Percentiles rank a stretch among this genome's conserved stretches.
Evolutionary conservation across 2,329 filamentous ascomycete genomes (phyloP).

Genomic region (Talaromyces sp.): DNA sequence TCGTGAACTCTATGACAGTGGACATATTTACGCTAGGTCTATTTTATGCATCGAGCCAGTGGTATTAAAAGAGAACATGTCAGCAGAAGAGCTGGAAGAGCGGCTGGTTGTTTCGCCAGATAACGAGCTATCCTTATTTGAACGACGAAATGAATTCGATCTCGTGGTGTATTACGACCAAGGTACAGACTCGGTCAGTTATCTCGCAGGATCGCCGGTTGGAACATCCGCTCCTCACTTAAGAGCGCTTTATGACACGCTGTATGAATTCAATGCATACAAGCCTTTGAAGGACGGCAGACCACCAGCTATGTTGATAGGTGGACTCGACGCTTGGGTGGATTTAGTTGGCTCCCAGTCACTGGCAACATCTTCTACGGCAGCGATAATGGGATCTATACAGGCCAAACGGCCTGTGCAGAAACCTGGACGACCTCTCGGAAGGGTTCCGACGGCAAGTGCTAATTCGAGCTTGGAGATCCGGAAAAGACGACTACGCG

Average conservation of each 20-base stretch:
- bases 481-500: constrained; percentile 53
- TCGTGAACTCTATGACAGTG: constrained; percentile 76
- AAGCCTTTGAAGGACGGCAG: constrained; percentile 63
- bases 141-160: constrained; percentile 69
- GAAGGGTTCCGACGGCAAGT: constrained; percentile 49
- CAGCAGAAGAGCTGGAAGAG: constrained; percentile 57
- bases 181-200: constrained; percentile 55
- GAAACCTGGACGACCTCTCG: constrained; percentile 46
- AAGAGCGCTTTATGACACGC: constrained; percentile 68
- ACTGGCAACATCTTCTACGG: constrained; percentile 54
- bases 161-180: constrained; percentile 90
- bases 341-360: constrained; percentile 72
- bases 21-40: constrained; percentile 78
- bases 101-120: constrained; percentile 45
- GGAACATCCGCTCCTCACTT: constrained; percentile 54
- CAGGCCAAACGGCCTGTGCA: constrained; percentile 30
- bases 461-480: constrained; percentile 50
- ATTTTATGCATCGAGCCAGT: constrained; percentile 91
- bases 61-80: constrained; percentile 63
- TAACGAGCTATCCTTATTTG: constrained; percentile 68
- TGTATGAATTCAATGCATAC: constrained; percentile 78
- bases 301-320: constrained; percentile 71
- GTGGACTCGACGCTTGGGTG: constrained; percentile 82
- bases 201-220: constrained; percentile 44
- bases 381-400: constrained; percentile 44